phyloP scores from a whole-genome alignment of 1,284 basidiomycete species.

The Melampsora abietis-canadensis region DNA sequence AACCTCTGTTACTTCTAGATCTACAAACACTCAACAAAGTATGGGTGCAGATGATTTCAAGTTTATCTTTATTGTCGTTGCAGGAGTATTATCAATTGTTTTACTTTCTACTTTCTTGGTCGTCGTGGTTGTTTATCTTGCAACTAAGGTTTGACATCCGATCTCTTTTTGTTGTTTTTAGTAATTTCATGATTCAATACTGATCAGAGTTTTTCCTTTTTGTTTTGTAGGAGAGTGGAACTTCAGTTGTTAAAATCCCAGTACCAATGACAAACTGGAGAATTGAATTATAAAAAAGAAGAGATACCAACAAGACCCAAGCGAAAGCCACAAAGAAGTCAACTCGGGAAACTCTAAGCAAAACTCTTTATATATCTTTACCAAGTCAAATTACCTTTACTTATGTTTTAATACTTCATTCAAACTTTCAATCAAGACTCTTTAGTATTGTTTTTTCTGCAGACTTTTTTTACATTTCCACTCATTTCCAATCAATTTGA shows the following conservation, averaged over 20 bases:
- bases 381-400: too few species aligned
- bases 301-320: too few species aligned
- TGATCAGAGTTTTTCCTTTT: neutral
- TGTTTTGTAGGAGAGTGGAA: slow-evolving; percentile 18
- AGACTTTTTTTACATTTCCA: too few species aligned
- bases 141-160: slow-evolving; percentile 19
- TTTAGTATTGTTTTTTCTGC: too few species aligned
- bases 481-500: too few species aligned
- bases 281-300: slow-evolving; percentile 26
- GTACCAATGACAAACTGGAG: slow-evolving; percentile 32
- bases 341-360: too few species aligned
- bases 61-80: slow-evolving; percentile 29
- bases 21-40: neutral
- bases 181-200: neutral
- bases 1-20: neutral
- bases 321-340: too few species aligned
- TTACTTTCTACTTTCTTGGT: slow-evolving; percentile 14
- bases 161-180: neutral
- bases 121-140: slow-evolving; percentile 30
- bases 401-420: too few species aligned
- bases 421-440: too few species aligned
- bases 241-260: slow-evolving; percentile 16
- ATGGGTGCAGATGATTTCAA: slow-evolving; percentile 33
- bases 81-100: slow-evolving; percentile 22
- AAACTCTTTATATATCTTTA: too few species aligned